Base-by-base conservation (phyloP, 768 basidiomycete species). In the Mycena capillaripes region DNA sequence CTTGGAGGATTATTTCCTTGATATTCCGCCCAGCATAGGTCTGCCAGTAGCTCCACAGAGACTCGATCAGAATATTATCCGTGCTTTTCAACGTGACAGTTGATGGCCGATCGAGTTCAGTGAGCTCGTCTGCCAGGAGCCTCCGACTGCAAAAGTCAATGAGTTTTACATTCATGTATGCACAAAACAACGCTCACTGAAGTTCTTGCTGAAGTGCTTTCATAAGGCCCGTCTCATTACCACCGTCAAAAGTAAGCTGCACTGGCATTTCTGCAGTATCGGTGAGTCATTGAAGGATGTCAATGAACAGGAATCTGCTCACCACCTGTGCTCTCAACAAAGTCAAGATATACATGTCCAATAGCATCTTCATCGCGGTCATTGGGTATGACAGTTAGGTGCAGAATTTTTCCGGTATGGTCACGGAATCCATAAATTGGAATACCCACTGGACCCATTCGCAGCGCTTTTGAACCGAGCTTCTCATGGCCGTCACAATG, bases 41-140 rank as follows among this genome's bases (percentile, higher is more conserved):
- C 21, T 23, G 34, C 32, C 56, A 36, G 36, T 57, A 76, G 30
- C 64, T 69, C 77, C 79, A 79, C 27, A 76, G 66, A 17, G 74
- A 73, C 67, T 79, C 76, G 19, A 78, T 76, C 4, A 74, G 71
- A 11, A 76, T 79, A 53, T 79, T 78, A 48, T 69, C 42, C 11
- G 69, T 76, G 62, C 78, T 78, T n/a, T 70, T 70, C 17, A 79
- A n/a, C 29, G 75, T 62, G 8, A 75, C 38, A 16, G 65, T 55
- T 29, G 75, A 64, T 12, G 74, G 76, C 48, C 71, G 76, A 55
- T 52, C 32, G 5, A 66, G 69, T 27, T 48, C 38, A 44, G 29
- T 60, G 29, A 44, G 40, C 40, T 57, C 21, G 10, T 57, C 56
- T 23, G 32, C 56, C n/a, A 57, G 56, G 40, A 60, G 40, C 8